Base-by-base conservation (phyloP, 1,284 basidiomycete genomes). In the Tremellales sp. region DNA sequence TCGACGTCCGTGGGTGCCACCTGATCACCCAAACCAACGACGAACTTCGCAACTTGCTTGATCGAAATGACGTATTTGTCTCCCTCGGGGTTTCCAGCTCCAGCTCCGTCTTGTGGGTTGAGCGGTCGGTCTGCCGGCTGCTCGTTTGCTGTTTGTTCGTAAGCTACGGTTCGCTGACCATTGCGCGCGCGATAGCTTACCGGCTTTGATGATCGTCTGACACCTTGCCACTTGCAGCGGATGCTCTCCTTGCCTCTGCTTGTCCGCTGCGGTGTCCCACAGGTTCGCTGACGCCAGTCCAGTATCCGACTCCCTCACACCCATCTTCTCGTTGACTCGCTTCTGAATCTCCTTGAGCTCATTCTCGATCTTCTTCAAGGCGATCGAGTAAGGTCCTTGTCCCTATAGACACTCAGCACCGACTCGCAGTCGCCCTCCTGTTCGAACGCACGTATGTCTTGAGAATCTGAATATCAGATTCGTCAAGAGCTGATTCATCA, bases 41-140 rank as follows among this genome's bases (percentile, higher is more conserved):
- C 96, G 70, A 97, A 98, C 77, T 99, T 99, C 25, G 96, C 96
- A 65, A 98, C 97, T 78, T 99, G 96, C 76, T 97, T 97, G 75
- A 99, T 93, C 73, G 97, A 97, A 76, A 99, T 98, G 62, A 99
- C 90, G 74, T 99, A 98, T 76, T 97, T 93, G 77, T 97, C 93
- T 65, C 92, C 90, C 70, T 97, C 94, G 68, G 73, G 71, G 44
- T 72, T 74, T 11, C 74, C 72, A 8, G 67, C 74, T 11, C 72
- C 71, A 2, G 70, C 73, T 3, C 72, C 72, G 49, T 74, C 70
- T 58, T 74, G 72, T 4, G 72, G 72, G 55, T 72, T 73, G 39
- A 65, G 50, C 0, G 68, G 53, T 40, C 52, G 43, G 25, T 49
- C 64, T 79, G 61, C 87, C 86, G 54, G 87, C 79, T 37, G 81